phyloP scores from a whole-genome alignment of 768 basidiomycete genomes.

The Lentinula lateritia region DNA sequence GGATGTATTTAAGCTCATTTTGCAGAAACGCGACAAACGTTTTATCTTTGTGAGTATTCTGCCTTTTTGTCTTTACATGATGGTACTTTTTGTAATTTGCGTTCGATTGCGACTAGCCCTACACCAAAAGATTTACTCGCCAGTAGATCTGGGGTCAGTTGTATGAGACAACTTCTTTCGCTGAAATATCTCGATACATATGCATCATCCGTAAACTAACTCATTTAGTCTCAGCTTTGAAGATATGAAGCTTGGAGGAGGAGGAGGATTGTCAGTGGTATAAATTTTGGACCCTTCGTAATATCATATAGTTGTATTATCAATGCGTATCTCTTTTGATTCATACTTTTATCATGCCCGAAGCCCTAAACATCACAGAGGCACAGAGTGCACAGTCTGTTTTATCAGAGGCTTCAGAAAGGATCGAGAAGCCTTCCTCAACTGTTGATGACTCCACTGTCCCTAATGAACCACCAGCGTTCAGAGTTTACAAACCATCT shows the following conservation, averaged over 20 bases:
- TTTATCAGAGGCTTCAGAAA: conserved; percentile 5
- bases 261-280: too few species aligned
- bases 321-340: conserved; percentile 9
- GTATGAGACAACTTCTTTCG: conserved; percentile 63
- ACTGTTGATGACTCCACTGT: background rate
- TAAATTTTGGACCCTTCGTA: too few species aligned
- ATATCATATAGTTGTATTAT: background rate
- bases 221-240: too few species aligned
- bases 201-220: background rate
- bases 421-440: background rate
- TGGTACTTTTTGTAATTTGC: conserved; percentile 80
- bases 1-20: background rate
- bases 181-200: conserved; percentile 31
- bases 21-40: background rate
- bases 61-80: conserved; percentile 25
- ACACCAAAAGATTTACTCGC: conserved; percentile 73
- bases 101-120: conserved; percentile 63
- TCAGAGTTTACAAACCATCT: conserved; percentile 48
- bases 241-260: too few species aligned
- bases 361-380: conserved; percentile 3
- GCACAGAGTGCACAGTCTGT: conserved; percentile 7
- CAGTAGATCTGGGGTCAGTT: conserved; percentile 64
- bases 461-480: conserved; percentile 14
- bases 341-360: conserved; percentile 9
- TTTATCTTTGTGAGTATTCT: background rate